These are phyloP conservation scores for Starmerella sirachaensis DNA, from an alignment of 805 yeast species.

Conservation along the genomic window DNA sequence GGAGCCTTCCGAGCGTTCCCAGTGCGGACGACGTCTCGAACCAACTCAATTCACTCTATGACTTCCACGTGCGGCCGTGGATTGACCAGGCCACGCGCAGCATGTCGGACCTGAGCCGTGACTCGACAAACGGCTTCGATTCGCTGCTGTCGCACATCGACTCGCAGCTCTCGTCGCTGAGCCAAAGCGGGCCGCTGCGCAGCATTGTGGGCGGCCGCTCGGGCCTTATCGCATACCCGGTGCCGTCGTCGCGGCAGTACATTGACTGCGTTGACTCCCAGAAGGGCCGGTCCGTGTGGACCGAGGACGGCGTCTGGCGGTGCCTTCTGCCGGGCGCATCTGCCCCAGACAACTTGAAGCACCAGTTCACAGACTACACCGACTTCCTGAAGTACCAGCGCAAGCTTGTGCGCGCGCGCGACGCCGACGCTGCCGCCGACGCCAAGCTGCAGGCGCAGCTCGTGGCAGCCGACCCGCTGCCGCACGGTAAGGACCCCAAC, in stretches of 20 bases:
- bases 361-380: conserved; percentile 46
- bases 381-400: conserved; percentile 42
- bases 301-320: conserved; percentile 74
- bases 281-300: conserved; percentile 73
- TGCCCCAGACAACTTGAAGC: conserved; percentile 12
- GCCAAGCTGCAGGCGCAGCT: neutral
- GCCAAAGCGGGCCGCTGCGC: neutral
- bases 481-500: neutral
- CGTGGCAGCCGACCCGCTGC: neutral
- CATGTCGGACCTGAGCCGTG: conserved; percentile 2
- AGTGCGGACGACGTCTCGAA: too few species aligned
- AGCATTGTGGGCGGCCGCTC: neutral
- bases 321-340: conserved; percentile 45
- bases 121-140: neutral
- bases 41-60: neutral
- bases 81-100: neutral
- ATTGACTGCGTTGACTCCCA: conserved; percentile 49
- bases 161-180: conserved; percentile 3
- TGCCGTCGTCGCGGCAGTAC: conserved; percentile 46
- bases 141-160: too few species aligned
- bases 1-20: too few species aligned
- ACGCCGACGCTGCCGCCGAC: conserved; percentile 1
- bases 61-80: neutral
- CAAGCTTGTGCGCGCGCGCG: conserved; percentile 5
- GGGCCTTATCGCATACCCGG: conserved; percentile 34